These are phyloP conservation scores for Lentinus brumalis DNA, from an alignment of 768 basidiomycete species.

Conservation along the genomic window DNA sequence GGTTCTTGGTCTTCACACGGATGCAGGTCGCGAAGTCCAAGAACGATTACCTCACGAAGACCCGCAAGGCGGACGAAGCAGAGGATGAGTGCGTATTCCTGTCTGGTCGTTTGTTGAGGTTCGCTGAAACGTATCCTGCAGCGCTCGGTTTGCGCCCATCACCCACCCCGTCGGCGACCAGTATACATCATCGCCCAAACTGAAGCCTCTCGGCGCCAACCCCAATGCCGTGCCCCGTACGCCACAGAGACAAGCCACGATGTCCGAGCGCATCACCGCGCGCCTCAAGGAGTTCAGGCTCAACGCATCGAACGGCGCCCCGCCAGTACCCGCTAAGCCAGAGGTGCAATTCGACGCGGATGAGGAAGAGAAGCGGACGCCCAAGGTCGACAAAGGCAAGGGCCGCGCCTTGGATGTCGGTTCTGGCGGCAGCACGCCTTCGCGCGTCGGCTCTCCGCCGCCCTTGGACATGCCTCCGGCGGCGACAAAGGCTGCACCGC, in stretches of 20 bases:
- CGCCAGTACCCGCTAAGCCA: constrained; percentile 12
- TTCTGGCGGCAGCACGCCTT: constrained; percentile 31
- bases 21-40: constrained; percentile 63
- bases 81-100: constrained; percentile 81
- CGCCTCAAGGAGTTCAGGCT: constrained; percentile 81
- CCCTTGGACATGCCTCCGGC: constrained; percentile 60
- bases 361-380: constrained; percentile 33
- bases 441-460: constrained; percentile 53
- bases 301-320: constrained; percentile 36
- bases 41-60: constrained; percentile 75
- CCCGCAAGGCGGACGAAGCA: constrained; percentile 84
- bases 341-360: constrained; percentile 34
- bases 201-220: constrained; percentile 54
- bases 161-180: constrained; percentile 57
- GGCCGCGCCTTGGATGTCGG: constrained; percentile 57
- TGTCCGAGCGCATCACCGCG: constrained; percentile 84
- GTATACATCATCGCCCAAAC: constrained; percentile 79
- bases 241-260: constrained; percentile 70
- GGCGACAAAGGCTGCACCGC: constrained; percentile 13
- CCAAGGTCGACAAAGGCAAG: constrained; percentile 85
- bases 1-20: constrained; percentile 1
- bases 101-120: background rate
- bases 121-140: constrained; percentile 33
- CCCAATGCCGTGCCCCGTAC: constrained; percentile 38
- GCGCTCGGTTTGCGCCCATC: constrained; percentile 87